A percentile compares a stretch with the other conserved stretches of the same genome.
These are phyloP conservation scores for Xylaria sp. DNA, from an alignment of 2,329 filamentous ascomycete genomes.

Conservation along the genomic window DNA sequence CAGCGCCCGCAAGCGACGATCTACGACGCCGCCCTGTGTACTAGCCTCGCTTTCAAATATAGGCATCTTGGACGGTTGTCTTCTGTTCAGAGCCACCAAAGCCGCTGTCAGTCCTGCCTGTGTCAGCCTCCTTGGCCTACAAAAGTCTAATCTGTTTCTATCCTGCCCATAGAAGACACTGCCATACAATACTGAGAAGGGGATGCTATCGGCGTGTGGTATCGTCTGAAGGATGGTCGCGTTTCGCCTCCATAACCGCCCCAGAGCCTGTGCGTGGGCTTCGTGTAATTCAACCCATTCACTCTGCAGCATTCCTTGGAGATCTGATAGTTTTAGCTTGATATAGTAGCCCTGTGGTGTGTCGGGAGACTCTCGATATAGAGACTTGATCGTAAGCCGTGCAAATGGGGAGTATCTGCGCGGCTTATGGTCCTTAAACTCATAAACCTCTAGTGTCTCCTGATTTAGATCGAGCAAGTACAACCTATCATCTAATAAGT, in stretches of 20 bases:
- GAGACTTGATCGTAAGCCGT: slow-evolving; percentile 9
- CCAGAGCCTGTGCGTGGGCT: slow-evolving; percentile 4
- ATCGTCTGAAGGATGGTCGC: slow-evolving; percentile 2
- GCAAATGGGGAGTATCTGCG: neutral
- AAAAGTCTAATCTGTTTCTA: neutral
- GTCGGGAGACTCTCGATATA: neutral
- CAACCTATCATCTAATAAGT: slow-evolving; percentile 19
- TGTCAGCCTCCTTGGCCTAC: slow-evolving; percentile 4
- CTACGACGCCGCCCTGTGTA: neutral
- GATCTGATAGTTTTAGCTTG: slow-evolving; percentile 20
- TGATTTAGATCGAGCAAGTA: slow-evolving; percentile 26
- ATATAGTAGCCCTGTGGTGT: slow-evolving; percentile 27
- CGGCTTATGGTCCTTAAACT: slow-evolving; percentile 14
- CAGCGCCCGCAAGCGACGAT: neutral
- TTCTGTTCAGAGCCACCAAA: slow-evolving; percentile 7
- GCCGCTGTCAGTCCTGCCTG: neutral
- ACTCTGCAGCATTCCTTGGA: slow-evolving; percentile 16
- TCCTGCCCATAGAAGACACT: slow-evolving; percentile 5
- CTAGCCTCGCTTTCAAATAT: neutral
- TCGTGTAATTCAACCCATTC: slow-evolving; percentile 22
- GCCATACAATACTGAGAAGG: slow-evolving; percentile 26
- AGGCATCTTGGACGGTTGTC: slow-evolving; percentile 6
- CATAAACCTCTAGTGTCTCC: slow-evolving; percentile 25
- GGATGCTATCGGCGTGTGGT: slow-evolving; percentile 19
- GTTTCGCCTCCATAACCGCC: slow-evolving; percentile 18